These are phyloP conservation scores for Colletotrichum lupini DNA, from an alignment of 2,329 filamentous ascomycete genomes.

Conservation along the genomic window DNA sequence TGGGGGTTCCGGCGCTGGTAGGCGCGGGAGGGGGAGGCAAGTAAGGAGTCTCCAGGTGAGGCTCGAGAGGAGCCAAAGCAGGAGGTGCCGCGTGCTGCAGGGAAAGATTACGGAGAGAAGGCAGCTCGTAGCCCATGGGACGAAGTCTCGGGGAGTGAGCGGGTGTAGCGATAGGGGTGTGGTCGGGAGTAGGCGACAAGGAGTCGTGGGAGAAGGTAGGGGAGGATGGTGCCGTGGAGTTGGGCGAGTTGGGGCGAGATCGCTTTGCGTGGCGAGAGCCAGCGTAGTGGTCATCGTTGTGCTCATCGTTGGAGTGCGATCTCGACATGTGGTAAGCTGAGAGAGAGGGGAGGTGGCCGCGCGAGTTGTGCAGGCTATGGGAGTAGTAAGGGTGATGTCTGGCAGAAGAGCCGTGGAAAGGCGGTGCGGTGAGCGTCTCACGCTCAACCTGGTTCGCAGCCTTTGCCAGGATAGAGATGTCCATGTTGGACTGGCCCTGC, in stretches of 20 bases:
- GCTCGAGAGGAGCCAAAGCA: slow-evolving; percentile 69
- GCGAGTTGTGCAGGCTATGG: slow-evolving; percentile 59
- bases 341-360: slow-evolving; percentile 77
- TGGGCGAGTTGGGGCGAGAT: slow-evolving; percentile 91
- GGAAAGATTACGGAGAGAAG: slow-evolving; percentile 78
- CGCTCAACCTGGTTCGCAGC: slow-evolving; percentile 72
- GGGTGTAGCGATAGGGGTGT: slow-evolving; percentile 97
- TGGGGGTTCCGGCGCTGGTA: slow-evolving; percentile 59
- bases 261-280: slow-evolving; percentile 81
- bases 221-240: slow-evolving; percentile 94
- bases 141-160: slow-evolving; percentile 93
- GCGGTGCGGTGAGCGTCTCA: slow-evolving; percentile 57
- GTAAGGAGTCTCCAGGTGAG: slow-evolving; percentile 59
- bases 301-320: slow-evolving; percentile 84
- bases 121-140: slow-evolving; percentile 83
- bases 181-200: slow-evolving; percentile 92
- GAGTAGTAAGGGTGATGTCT: slow-evolving; percentile 67
- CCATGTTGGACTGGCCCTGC: slow-evolving; percentile 52
- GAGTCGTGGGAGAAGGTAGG: slow-evolving; percentile 98
- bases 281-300: slow-evolving; percentile 79
- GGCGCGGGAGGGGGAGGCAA: slow-evolving; percentile 57
- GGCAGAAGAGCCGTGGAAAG: slow-evolving; percentile 55
- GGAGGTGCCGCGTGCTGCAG: slow-evolving; percentile 65
- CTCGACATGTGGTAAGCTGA: slow-evolving; percentile 95
- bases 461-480: slow-evolving; percentile 70